These are phyloP conservation scores for Azolla pinnata DNA, from an alignment of 75 land plant genomes.

Conservation along the genomic window DNA sequence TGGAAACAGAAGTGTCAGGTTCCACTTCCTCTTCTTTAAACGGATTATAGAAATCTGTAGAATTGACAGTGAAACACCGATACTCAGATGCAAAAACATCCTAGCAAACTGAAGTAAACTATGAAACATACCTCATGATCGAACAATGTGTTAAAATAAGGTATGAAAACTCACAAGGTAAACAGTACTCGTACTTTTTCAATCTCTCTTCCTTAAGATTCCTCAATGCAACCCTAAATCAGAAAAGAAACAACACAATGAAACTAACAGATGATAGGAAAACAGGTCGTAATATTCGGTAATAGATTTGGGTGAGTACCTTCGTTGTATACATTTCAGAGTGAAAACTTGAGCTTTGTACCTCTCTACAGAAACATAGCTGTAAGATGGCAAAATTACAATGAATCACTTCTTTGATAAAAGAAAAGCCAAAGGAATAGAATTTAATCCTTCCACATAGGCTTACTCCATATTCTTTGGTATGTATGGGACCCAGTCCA, in stretches of 20 bases:
- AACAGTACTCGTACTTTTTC: slow-evolving; percentile 89
- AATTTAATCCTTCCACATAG: slow-evolving; percentile 3
- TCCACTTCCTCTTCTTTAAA: slow-evolving; percentile 72
- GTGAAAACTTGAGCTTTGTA: slow-evolving; percentile 73
- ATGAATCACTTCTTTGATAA: not conserved
- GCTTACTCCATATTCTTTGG: slow-evolving; percentile 62
- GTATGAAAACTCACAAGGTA: slow-evolving; percentile 61
- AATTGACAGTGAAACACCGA: no score
- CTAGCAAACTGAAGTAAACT: no score
- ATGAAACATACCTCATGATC: no score
- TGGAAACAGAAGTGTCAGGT: slow-evolving; percentile 65
- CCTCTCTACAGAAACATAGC: slow-evolving; percentile 64
- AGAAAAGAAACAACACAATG: not conserved
- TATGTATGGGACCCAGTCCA: slow-evolving; percentile 94
- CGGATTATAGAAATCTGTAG: slow-evolving; percentile 78
- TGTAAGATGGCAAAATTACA: slow-evolving; percentile 20
- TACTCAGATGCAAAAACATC: no score
- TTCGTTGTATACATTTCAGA: slow-evolving; percentile 82
- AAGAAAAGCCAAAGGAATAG: not conserved
- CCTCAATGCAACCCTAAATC: slow-evolving; percentile 73
- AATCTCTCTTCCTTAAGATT: slow-evolving; percentile 74
- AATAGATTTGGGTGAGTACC: slow-evolving; percentile 23
- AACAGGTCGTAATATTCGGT: not conserved
- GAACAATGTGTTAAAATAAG: no score
- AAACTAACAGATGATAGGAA: not conserved